Conservation (phyloP, 768 basidiomycete species). For the Phlebiopsis gigantea region DNA sequence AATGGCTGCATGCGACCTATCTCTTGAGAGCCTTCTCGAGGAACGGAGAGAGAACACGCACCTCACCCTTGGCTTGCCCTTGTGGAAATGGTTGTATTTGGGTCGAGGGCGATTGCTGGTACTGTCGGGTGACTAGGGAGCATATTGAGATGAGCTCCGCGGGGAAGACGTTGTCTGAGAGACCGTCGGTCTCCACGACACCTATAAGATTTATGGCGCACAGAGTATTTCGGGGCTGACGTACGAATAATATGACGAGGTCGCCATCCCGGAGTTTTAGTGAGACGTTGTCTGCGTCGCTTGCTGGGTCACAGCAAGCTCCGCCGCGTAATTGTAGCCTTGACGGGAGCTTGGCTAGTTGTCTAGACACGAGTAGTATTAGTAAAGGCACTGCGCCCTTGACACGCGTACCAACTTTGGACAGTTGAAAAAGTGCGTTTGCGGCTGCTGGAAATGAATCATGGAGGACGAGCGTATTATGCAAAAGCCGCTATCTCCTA, state of each 20-base stretch:
- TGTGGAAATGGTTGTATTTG: background rate
- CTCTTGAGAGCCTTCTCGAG: background rate
- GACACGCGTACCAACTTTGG: slow-evolving; percentile 34
- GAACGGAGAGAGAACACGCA: background rate
- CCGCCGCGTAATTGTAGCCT: slow-evolving; percentile 18
- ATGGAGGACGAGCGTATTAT: slow-evolving; percentile 66
- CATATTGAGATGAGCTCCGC: slow-evolving; percentile 69
- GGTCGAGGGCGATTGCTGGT: slow-evolving; percentile 1
- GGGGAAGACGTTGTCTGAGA: slow-evolving; percentile 58
- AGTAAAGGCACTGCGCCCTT: background rate
- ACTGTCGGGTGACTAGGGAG: slow-evolving; percentile 50
- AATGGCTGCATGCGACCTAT: background rate
- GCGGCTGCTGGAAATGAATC: slow-evolving; percentile 39
- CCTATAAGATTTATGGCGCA: background rate
- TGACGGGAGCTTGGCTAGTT: slow-evolving; percentile 31
- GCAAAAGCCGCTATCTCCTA: slow-evolving; percentile 77
- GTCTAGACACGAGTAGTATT: slow-evolving; percentile 18
- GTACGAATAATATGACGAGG: slow-evolving; percentile 44
- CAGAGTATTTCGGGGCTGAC: slow-evolving; percentile 13
- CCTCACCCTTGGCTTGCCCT: slow-evolving; percentile 5
- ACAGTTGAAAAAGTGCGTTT: slow-evolving; percentile 43
- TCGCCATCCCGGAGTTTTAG: slow-evolving; percentile 48
- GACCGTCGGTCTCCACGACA: slow-evolving; percentile 43
- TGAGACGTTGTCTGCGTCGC: slow-evolving; percentile 39
- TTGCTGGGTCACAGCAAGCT: slow-evolving; percentile 32